Conservation (phyloP, 257 asterid genomes). For the Capsicum chinense region DNA sequence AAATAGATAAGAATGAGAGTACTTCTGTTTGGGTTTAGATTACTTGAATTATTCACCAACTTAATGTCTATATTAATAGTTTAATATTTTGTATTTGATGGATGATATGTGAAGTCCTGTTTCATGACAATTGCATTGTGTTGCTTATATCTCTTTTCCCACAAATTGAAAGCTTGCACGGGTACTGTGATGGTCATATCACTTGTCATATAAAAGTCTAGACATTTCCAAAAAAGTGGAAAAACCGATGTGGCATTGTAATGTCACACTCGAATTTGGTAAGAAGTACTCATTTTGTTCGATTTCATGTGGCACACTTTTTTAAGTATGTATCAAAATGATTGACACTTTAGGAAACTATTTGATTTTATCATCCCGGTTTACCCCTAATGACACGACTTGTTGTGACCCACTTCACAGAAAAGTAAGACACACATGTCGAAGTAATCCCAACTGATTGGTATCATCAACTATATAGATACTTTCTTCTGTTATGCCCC, state of each 20-base stretch:
- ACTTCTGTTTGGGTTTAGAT: neutral
- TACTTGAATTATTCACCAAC: neutral
- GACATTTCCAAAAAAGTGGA: constrained; percentile 7
- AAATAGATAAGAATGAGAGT: neutral
- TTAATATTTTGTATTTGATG: neutral
- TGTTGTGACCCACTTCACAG: neutral
- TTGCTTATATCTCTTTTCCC: constrained; percentile 7
- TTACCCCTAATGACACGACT: neutral
- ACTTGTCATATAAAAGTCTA: neutral
- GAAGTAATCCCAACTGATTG: neutral
- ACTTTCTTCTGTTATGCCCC: neutral
- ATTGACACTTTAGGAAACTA: neutral
- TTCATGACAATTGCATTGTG: neutral
- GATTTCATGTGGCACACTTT: neutral
- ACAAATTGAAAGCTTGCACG: neutral
- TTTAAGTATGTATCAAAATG: neutral
- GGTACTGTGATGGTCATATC: neutral
- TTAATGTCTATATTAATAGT: neutral
- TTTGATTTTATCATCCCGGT: neutral
- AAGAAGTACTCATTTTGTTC: neutral
- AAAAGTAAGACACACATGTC: constrained; percentile 19
- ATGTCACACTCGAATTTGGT: neutral
- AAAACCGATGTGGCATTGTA: neutral
- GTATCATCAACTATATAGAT: neutral
- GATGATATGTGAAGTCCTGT: neutral